Conservation (phyloP, 75 land plant species). For the Azolla pinnata region DNA sequence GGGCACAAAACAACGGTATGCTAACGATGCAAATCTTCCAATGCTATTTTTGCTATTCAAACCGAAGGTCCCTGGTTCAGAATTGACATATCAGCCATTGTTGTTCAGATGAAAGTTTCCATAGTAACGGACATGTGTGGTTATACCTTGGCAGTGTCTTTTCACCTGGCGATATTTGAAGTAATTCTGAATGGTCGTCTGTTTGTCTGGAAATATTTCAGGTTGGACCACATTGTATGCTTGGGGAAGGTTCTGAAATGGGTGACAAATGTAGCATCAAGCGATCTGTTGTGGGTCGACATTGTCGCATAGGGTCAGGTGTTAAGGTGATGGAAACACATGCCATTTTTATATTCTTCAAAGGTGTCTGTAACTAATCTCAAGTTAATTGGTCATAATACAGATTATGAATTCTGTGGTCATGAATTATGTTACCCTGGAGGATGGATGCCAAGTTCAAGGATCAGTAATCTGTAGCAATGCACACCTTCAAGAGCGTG, state of each 20-base stretch:
- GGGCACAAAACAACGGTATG: slow-evolving; percentile 92
- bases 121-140: background rate
- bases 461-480: slow-evolving; percentile 88
- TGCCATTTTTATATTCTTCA: too few species aligned
- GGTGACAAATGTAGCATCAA: slow-evolving; percentile 98
- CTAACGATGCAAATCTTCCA: too few species aligned
- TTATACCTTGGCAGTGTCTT: background rate
- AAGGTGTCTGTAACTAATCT: too few species aligned
- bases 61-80: too few species aligned
- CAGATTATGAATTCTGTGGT: slow-evolving; percentile 91
- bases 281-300: slow-evolving; percentile 92
- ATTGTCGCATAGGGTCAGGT: slow-evolving; percentile 94
- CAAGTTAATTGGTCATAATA: background rate
- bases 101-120: too few species aligned
- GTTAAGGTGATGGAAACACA: slow-evolving; percentile 61
- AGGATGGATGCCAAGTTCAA: slow-evolving; percentile 85
- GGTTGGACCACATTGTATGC: slow-evolving; percentile 94
- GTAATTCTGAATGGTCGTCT: background rate
- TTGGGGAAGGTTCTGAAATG: slow-evolving; percentile 85
- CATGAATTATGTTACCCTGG: slow-evolving; percentile 88
- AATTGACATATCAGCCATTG: too few species aligned
- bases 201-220: slow-evolving; percentile 2
- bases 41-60: too few species aligned
- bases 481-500: slow-evolving; percentile 84
- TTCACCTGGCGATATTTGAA: background rate